Conservation (phyloP, 192 early-diverging fungal species). For the Podila verticillata region DNA sequence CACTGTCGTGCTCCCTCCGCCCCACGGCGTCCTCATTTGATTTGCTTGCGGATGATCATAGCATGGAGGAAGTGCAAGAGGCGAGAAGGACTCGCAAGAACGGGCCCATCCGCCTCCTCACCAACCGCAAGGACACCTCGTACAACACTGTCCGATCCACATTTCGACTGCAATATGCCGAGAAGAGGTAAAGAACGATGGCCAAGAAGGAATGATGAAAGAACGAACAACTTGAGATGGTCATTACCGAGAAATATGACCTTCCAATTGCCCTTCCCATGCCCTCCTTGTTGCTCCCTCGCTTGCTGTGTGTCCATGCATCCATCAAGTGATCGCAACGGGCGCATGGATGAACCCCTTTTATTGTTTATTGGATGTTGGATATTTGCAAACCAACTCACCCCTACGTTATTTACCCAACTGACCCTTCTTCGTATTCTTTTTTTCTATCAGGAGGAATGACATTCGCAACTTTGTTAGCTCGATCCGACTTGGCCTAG, state of each 20-base stretch:
- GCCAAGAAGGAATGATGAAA: background rate
- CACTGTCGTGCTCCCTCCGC: background rate
- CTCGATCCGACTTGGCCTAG: slow-evolving; percentile 30
- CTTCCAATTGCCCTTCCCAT: background rate
- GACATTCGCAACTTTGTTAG: slow-evolving; percentile 38
- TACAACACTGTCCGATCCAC: slow-evolving; percentile 37
- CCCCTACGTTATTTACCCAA: background rate
- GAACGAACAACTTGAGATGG: too few species aligned
- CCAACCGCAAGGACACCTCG: slow-evolving; percentile 34
- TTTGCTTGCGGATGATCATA: background rate
- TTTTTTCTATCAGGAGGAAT: slow-evolving; percentile 17
- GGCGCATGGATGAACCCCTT: background rate
- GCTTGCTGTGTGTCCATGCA: background rate
- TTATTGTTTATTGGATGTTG: too few species aligned
- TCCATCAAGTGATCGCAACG: background rate
- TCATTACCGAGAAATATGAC: background rate
- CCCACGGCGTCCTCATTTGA: background rate
- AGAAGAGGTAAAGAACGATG: slow-evolving; percentile 23
- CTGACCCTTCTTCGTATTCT: background rate
- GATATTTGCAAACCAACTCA: too few species aligned
- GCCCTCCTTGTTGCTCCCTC: too few species aligned
- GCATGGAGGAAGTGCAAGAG: slow-evolving; percentile 39
- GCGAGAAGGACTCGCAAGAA: slow-evolving; percentile 23
- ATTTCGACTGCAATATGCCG: slow-evolving; percentile 32
- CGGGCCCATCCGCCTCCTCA: slow-evolving; percentile 25